Evolutionary conservation across 2,329 filamentous ascomycete genomes (phyloP), one percentile per base, ranked within the genome.

Genomic region (Camillea tinctor): DNA sequence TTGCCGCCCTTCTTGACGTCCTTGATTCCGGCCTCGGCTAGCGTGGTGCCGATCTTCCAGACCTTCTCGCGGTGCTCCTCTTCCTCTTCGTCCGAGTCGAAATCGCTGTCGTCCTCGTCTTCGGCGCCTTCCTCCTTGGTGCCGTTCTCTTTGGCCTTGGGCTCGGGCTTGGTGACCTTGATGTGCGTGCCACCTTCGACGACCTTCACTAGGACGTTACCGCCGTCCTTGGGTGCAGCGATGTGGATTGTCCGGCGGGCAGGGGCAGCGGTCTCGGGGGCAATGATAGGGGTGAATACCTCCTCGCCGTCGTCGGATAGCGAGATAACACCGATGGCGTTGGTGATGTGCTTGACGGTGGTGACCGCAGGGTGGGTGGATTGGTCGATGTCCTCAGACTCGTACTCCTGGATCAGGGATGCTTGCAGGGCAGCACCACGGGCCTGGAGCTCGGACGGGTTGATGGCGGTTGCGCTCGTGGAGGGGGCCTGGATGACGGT

Each of bases 361-460:
- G 94, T 97, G 65, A 99, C 93, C 73, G 93, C 92, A 56, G 95
- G 89, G 81, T 99, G 94, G 53, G 93, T 96, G 64, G 92, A 96
- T 83, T 97, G 93, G 75, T 96, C 91, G 69, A 99, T 96, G 74
- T 98, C 94, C 67, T 92, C 88, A 68, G 87, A 84, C 71, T 99
- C 95, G 77, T 96, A 99, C 77, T 97, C 94, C 76, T 93, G 88
- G 75, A 99, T 92, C 65, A 99, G 82, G 62, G 89, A 96, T 44
- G 95, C 95, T 80, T 99, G 95, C 70, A 99, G 92, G 30, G 95
- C 94, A 62, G 95, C 95, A 73, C 95, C 95, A 65, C 95, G 88
- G 64, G 91, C 90, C 70, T 89, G 83, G 58, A 97, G 84, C 80
- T 98, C 94, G 3, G 92, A 95, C 65, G 95, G 95, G 85, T 98